Conservation (phyloP, 179 eudicot species). For the Sideroxylon spinosum region DNA sequence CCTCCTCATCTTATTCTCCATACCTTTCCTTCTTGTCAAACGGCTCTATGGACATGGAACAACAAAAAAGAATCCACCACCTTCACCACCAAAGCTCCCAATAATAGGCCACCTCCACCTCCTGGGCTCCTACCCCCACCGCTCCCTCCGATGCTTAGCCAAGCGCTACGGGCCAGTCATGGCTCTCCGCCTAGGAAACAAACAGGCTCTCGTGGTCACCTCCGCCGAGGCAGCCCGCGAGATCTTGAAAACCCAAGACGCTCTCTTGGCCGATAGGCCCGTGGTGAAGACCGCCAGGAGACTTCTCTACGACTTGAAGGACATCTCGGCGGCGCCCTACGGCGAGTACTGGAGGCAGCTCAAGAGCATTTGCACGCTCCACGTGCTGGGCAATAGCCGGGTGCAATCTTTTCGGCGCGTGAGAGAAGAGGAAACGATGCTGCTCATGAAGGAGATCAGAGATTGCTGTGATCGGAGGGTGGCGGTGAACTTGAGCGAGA, state of each 20-base stretch:
- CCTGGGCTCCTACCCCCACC: too few relatives aligned
- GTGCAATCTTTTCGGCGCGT: neutral
- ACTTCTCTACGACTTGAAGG: neutral
- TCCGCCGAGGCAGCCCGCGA: too few relatives aligned
- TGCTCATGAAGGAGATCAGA: neutral
- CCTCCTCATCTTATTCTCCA: too few relatives aligned
- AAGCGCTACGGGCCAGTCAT: too few relatives aligned
- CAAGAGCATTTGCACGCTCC: neutral
- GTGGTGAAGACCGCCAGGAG: neutral
- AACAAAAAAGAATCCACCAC: neutral
- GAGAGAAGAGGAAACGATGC: neutral
- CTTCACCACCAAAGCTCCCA: neutral
- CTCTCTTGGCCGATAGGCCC: neutral
- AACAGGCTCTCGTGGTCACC: too few relatives aligned
- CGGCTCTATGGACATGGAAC: neutral
- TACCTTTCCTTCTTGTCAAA: neutral
- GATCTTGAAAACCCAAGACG: too few relatives aligned
- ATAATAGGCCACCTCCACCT: neutral
- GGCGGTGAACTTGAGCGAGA: constrained; percentile 8
- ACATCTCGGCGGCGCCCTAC: too few relatives aligned
- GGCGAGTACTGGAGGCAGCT: neutral
- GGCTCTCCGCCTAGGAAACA: too few relatives aligned
- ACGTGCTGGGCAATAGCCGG: neutral
- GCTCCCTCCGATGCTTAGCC: too few relatives aligned
- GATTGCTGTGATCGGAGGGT: neutral